phyloP scores from a whole-genome alignment of 495 filamentous ascomycete genomes.

The Lineolata rhizophorae region DNA sequence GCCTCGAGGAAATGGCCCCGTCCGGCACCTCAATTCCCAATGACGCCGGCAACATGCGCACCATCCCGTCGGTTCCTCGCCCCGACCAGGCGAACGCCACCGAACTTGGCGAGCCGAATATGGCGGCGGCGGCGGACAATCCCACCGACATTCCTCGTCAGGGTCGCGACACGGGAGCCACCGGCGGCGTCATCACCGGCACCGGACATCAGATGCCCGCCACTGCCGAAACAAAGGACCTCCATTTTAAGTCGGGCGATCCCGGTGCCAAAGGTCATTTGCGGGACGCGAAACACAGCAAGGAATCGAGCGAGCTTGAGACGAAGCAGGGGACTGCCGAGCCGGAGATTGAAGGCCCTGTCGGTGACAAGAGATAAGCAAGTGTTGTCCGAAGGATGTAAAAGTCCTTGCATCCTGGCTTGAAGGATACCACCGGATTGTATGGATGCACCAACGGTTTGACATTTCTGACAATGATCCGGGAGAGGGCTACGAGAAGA shows the following conservation, averaged over 20 bases:
- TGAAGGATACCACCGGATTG: no score
- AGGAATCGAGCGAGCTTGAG: constrained; percentile 18
- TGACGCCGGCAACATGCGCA: constrained; percentile 28
- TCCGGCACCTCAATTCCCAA: constrained; percentile 30
- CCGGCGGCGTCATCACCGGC: constrained; percentile 27
- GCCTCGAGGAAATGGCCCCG: constrained; percentile 28
- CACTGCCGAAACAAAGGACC: constrained; percentile 24
- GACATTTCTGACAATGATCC: no score
- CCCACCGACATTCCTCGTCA: constrained; percentile 27
- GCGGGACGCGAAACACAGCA: constrained; percentile 23
- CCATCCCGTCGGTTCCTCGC: constrained; percentile 32
- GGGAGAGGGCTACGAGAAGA: no score
- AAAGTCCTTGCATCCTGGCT: no score
- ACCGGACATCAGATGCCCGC: constrained; percentile 26
- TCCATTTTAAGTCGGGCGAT: constrained; percentile 19
- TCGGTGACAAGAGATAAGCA: no score
- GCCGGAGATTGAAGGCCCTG: no score
- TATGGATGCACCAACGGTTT: no score
- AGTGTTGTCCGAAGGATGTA: no score
- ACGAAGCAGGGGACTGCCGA: no score
- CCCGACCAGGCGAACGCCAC: constrained; percentile 25
- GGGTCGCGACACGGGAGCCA: constrained; percentile 23
- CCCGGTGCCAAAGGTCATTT: constrained; percentile 17
- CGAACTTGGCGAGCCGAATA: constrained; percentile 13
- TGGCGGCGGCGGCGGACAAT: constrained; percentile 29